Base-by-base conservation (phyloP, 306 rosid species). In the Oxytropis ochrocephala region DNA sequence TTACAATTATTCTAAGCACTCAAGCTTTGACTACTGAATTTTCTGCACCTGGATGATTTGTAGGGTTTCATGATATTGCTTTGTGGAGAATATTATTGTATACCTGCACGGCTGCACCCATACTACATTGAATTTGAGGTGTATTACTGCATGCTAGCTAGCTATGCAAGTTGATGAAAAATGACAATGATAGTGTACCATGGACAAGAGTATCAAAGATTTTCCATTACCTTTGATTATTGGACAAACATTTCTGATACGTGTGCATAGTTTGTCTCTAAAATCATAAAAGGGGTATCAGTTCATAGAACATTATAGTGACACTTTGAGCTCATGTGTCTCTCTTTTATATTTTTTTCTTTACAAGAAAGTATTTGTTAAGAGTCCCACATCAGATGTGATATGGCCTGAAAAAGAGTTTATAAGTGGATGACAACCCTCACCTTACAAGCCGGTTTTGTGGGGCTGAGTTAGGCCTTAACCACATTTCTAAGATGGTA, bases 151-250 rank as follows among this genome's bases (percentile, higher is more conserved):
- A n/a, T n/a, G n/a, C n/a, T n/a, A n/a, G 66, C 62, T 42, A 41
- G 8, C 5, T 75, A 66, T 11, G 82, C 78, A 76, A 74, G 74
- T 86, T 62, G 81, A 33, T 35, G 35, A 55, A 58, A 80, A 59
- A 55, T 29, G 78, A 81, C 67, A 78, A 32, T 35, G 39, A 52
- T 63, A 38, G 6, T 62, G 76, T 18, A 77, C 61, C 61, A 54
- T 62, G 21, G 80, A 63, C 73, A 29, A 3, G 14, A 32, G 63
- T 65, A 58, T 69, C 76, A 47, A 64, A 78, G 60, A 41, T 78
- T 69, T 74, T 74, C 70, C 77, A 74, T 61, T 63, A 68, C 63
- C 85, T 69, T 68, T 73, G 62, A 51, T 63, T 19, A 44, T 38
- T 62, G 58, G 72, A 48, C 79, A 76, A 74, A 73, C 47, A 66